A percentile compares a stretch with the other conserved stretches of the same genome.
Evolutionary conservation across 2,329 filamentous ascomycete species (phyloP).

Genomic region (Arachnopeziza araneosa): DNA sequence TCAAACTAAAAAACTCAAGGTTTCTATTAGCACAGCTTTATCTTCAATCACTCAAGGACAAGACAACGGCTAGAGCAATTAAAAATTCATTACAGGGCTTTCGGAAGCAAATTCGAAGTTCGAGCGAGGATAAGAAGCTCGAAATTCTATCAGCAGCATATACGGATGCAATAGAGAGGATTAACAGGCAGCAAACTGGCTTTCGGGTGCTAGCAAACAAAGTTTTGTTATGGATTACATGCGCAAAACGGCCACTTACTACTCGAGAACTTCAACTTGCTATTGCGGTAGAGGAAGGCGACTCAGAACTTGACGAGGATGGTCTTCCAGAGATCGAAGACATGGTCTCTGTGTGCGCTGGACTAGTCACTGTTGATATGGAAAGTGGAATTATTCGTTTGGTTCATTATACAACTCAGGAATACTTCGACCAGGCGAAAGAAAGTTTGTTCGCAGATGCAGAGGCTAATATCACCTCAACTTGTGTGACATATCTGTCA

Average conservation of each 20-base stretch:
- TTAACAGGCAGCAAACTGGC: slow-evolving; percentile 32
- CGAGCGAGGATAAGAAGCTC: slow-evolving; percentile 19
- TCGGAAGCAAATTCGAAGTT: neutral
- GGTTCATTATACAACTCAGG: slow-evolving; percentile 28
- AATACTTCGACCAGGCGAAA: slow-evolving; percentile 23
- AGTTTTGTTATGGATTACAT: slow-evolving; percentile 16
- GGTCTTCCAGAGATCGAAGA: slow-evolving; percentile 10
- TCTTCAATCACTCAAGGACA: slow-evolving; percentile 29
- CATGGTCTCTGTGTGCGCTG: slow-evolving; percentile 23
- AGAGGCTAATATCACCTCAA: slow-evolving; percentile 15
- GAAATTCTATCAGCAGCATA: slow-evolving; percentile 34
- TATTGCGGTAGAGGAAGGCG: slow-evolving; percentile 33
- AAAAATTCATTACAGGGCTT: slow-evolving; percentile 29
- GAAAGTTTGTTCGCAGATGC: slow-evolving; percentile 13
- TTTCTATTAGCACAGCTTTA: slow-evolving; percentile 27
- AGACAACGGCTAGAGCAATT: slow-evolving; percentile 32
- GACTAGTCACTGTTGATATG: slow-evolving; percentile 13
- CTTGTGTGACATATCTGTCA: slow-evolving; percentile 29
- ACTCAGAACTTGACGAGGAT: slow-evolving; percentile 8
- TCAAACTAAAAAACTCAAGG: slow-evolving; percentile 10
- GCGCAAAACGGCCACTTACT: slow-evolving; percentile 31
- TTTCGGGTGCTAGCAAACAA: neutral
- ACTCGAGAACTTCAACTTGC: slow-evolving; percentile 37
- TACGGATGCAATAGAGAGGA: slow-evolving; percentile 36
- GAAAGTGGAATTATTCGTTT: slow-evolving; percentile 11